phyloP scores from a whole-genome alignment of 1,139 yeast genomes.

The Kodamaea arcana region DNA sequence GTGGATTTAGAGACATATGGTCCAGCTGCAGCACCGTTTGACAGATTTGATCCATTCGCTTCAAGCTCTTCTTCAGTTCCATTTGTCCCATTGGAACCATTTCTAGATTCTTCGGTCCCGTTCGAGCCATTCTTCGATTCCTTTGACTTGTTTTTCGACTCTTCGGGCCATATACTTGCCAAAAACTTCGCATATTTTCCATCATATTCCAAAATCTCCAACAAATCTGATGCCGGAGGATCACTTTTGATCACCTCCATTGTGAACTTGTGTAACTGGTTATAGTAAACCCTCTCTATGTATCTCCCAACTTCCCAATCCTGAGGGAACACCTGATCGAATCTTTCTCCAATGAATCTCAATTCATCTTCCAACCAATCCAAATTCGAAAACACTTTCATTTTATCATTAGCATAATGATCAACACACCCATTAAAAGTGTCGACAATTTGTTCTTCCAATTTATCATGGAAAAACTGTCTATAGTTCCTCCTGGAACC shows the following conservation, averaged over 20 bases:
- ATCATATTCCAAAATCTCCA: constrained; percentile 70
- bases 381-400: constrained; percentile 63
- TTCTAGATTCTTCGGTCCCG: no score
- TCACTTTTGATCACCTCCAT: constrained; percentile 62
- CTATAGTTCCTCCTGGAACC: constrained; percentile 59
- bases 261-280: constrained; percentile 59
- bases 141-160: no score
- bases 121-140: no score
- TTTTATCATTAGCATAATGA: constrained; percentile 51
- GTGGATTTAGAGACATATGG: constrained; percentile 1
- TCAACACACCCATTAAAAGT: constrained; percentile 64
- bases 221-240: constrained; percentile 65
- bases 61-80: no score
- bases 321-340: constrained; percentile 58
- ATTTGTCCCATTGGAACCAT: no score
- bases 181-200: constrained; percentile 52
- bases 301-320: constrained; percentile 70
- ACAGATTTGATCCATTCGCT: no score
- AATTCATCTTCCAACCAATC: constrained; percentile 87
- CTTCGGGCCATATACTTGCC: no score
- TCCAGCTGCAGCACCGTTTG: no score
- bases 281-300: constrained; percentile 66
- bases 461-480: constrained; percentile 55
- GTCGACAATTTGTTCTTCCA: constrained; percentile 58
- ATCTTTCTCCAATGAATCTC: constrained; percentile 54